A percentile compares a stretch with the other conserved stretches of the same genome.
phyloP scores from a whole-genome alignment of 495 filamentous ascomycete genomes.

The Aspergillus hancockii region DNA sequence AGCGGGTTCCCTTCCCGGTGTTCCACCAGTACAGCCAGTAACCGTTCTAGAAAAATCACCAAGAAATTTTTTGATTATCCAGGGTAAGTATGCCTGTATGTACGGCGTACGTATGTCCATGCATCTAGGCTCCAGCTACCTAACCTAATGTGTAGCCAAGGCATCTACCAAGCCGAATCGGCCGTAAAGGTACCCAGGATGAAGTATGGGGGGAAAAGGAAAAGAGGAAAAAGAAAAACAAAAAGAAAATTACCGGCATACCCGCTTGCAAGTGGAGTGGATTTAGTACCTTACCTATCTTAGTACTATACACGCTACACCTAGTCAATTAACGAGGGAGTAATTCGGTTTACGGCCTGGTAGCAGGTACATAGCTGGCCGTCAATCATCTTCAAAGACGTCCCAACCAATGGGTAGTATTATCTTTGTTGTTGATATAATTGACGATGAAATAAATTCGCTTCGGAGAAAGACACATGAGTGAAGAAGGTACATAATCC shows the following conservation, averaged over 20 bases:
- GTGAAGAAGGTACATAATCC: not conserved
- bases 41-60: constrained; percentile 14
- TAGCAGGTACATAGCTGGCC: too few relatives aligned
- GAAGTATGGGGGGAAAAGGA: constrained; percentile 1
- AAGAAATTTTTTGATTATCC: constrained; percentile 8
- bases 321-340: not conserved
- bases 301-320: not conserved
- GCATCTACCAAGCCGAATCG: not conserved
- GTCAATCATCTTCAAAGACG: not conserved
- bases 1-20: constrained; percentile 20
- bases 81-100: not conserved
- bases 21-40: constrained; percentile 18
- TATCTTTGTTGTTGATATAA: not conserved
- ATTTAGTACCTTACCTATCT: not conserved
- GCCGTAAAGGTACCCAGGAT: not conserved
- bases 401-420: not conserved
- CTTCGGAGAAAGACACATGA: not conserved
- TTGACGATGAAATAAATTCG: not conserved
- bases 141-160: not conserved
- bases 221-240: constrained; percentile 13
- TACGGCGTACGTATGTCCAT: constrained; percentile 10
- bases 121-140: constrained; percentile 5
- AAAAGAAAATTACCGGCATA: constrained; percentile 20
- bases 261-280: constrained; percentile 12
- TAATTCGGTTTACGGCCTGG: not conserved